phyloP scores from a whole-genome alignment of 2,329 filamentous ascomycete species.

The Phialophora chinensis region DNA sequence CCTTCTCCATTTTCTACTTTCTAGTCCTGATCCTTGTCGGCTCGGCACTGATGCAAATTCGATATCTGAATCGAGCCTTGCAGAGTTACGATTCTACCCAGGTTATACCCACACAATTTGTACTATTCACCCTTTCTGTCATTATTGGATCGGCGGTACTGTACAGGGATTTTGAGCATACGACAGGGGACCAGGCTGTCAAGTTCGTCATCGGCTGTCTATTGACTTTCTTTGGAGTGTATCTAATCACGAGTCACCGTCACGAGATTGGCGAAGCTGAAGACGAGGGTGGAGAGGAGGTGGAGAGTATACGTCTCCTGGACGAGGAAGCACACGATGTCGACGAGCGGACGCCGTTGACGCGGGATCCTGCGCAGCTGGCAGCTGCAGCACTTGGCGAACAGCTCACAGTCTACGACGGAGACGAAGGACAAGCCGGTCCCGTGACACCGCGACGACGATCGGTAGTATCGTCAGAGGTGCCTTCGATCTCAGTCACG shows the following conservation, averaged over 20 bases:
- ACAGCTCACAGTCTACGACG: neutral
- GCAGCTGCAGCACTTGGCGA: neutral
- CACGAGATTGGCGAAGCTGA: conserved; percentile 63
- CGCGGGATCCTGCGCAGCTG: conserved; percentile 21
- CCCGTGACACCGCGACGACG: conserved; percentile 22
- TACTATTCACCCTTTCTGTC: conserved; percentile 93
- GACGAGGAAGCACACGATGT: conserved; percentile 46
- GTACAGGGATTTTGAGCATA: conserved; percentile 92
- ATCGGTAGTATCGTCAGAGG: conserved; percentile 29
- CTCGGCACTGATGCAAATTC: conserved; percentile 95
- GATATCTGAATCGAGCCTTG: conserved; percentile 88
- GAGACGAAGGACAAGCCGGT: conserved; percentile 18
- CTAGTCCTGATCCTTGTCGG: conserved; percentile 78
- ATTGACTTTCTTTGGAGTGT: conserved; percentile 95
- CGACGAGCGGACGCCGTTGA: conserved; percentile 32
- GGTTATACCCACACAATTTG: conserved; percentile 97
- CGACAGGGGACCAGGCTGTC: conserved; percentile 71
- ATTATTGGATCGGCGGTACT: conserved; percentile 92
- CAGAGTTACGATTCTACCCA: conserved; percentile 96
- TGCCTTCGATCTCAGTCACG: conserved; percentile 38
- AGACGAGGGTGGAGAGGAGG: conserved; percentile 64
- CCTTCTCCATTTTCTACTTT: conserved; percentile 88
- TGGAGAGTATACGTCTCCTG: conserved; percentile 56
- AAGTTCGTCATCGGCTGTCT: conserved; percentile 92
- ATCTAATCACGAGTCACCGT: conserved; percentile 89